Evolutionary conservation across 768 basidiomycete species (phyloP), one percentile per base, ranked within the genome.

Genomic region (Tricholoma matsutake): DNA sequence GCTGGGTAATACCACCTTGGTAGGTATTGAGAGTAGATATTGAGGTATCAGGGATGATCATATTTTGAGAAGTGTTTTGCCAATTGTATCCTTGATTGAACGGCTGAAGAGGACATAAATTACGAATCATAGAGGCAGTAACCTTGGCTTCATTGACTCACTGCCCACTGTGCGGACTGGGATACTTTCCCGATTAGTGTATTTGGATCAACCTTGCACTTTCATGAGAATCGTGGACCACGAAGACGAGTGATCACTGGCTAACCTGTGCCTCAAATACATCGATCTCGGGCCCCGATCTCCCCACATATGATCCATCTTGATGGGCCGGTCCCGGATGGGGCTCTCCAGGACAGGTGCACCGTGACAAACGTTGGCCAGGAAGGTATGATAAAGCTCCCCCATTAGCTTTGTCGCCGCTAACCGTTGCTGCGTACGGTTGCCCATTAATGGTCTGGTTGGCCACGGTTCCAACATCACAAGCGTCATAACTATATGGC

Each of bases 281-380:
- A 72, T 96, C 95, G 55, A 96, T 95, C 72, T 96, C 94, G 1
- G 94, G 94, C 4, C 94, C 92, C 3, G 88, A 73, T 20, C 95
- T 79, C 1, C 94, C 95, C 2, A 91, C 86, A 71, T 85, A 94
- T 0, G 85, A 81, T 1, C 91, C 91, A 69, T 94, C 89, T 0
- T 80, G 59, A 57, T 88, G 85, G 45, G 81, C 79, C 2, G 94
- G 94, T 2, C 94, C 94, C 35, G 94, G 94, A 72, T 96, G 94
- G 31, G 83, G 80, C 67, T 95, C 93, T 22, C 87, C 86, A 0
- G 77, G 66, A 71, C 95, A 96, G 0, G 95, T 96, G 72, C 95
- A 96, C 9, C 88, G 80, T n/a, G 89, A 91, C 16, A 96, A 75
- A 32, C 86, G 81, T 69, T 96, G 94, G 6, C 93, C 92, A 1